Evolutionary conservation across 805 yeast species (phyloP).

Genomic region (Komagataella kurtzmanii): DNA sequence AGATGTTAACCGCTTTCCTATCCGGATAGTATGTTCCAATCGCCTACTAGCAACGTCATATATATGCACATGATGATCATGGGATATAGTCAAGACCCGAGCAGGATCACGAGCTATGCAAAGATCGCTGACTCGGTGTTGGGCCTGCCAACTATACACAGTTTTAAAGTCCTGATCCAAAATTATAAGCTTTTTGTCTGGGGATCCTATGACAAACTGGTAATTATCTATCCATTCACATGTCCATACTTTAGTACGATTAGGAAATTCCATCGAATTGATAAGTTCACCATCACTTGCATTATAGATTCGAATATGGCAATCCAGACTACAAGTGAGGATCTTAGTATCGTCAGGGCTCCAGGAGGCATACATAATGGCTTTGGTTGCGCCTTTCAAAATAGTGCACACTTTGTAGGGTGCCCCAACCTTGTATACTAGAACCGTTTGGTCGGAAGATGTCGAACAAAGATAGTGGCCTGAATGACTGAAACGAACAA

Average conservation of each 20-base stretch:
- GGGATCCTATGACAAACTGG: conserved; percentile 59
- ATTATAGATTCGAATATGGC: conserved; percentile 58
- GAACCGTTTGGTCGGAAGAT: conserved; percentile 49
- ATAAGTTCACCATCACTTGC: conserved; percentile 22
- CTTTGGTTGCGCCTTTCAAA: conserved; percentile 31
- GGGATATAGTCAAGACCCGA: conserved; percentile 48
- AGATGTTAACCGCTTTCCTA: conserved; percentile 52
- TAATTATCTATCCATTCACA: conserved; percentile 54
- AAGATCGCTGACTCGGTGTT: conserved; percentile 50
- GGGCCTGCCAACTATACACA: conserved; percentile 16
- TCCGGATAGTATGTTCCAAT: conserved; percentile 21
- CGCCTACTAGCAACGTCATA: conserved; percentile 33
- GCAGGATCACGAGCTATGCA: conserved; percentile 54
- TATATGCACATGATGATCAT: conserved; percentile 46
- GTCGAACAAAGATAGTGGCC: conserved; percentile 72
- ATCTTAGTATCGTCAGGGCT: conserved; percentile 57
- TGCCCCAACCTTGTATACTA: conserved; percentile 51
- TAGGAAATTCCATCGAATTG: conserved; percentile 7
- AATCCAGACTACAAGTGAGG: conserved; percentile 64
- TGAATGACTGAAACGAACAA: conserved; percentile 58
- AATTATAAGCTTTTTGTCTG: conserved; percentile 49
- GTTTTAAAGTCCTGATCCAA: conserved; percentile 24
- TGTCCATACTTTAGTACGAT: conserved; percentile 27
- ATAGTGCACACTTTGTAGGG: conserved; percentile 23
- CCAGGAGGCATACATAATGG: conserved; percentile 61